Evolutionary conservation across 2,329 filamentous ascomycete genomes (phyloP), one percentile per base, ranked within the genome.

Genomic region (Colletotrichum viniferum): DNA sequence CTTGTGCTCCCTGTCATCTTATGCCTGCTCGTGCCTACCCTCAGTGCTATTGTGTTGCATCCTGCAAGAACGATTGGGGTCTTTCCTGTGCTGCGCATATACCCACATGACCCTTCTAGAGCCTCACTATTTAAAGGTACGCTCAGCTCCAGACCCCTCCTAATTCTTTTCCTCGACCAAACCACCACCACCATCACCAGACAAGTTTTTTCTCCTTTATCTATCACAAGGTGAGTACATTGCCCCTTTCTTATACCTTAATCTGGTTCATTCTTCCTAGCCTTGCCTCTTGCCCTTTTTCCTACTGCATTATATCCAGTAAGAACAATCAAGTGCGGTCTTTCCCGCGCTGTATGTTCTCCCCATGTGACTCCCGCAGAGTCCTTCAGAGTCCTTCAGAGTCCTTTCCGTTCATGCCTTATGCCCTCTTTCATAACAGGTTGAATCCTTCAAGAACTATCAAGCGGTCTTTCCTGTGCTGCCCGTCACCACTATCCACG

Each of bases 301-400:
- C 5, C 38, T 0, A n/a, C 3, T 3, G 38, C 38, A 18, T 10
- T 43, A 0, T 10, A 1, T n/a, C 18, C 38, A 3, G 8, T 3
- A 43, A 6, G 38, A 43, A 43, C 38, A 1, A 43, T 43, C 16
- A 43, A 38, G 36, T 16, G 36, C 4, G 36, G 36, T 38, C 2
- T 38, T 38, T 38, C 36, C 36, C 4, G 8, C 36, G 16, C 36
- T 43, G 38, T n/a, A 16, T 43, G 38, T 43, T n/a, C 16, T 10
- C 8, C 38, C 4, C 18, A 6, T 8, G 3, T n/a, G 18, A n/a
- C 8, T 43, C 5, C 38, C 18, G 7, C 16, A 16, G 1, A 38
- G 16, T 5, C 16, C 36, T 2, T 38, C 24, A 24, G 24, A 24
- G 24, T 24, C 24, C 38, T 9, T 16, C 16, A 16, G 1, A 38